Evolutionary conservation across 306 rosid species (phyloP), one percentile per base, ranked within the genome.

Genomic region (Myrica gale): DNA sequence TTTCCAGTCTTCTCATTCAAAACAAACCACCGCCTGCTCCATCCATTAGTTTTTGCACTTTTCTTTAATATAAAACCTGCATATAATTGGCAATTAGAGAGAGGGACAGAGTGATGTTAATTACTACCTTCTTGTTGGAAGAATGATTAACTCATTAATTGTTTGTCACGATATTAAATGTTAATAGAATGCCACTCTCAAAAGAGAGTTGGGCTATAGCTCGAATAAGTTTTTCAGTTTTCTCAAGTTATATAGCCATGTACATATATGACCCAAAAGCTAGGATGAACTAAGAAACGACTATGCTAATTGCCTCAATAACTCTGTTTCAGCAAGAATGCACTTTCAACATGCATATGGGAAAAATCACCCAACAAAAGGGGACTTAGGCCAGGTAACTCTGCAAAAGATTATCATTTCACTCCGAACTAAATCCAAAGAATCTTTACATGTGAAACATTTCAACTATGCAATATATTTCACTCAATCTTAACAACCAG

Each of bases 11-110:
- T 95, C 84, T 85, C 97, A 79, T 95, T 95, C 75, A 95, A 84
- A 74, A 92, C 99, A 89, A 95, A 95, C 99, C 99, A 95, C 73
- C 97, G 89, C 82, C 88, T 85, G 88, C 89, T 92, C 99, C 99
- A 95, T 9, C 93, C 99, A 82, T 84, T 90, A 73, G 92, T 90
- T 88, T 95, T 95, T 69, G 87, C 90, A 83, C 99, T 95, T 87
- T 88, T 95, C 89, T 95, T 95, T 68, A 85, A 81, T 69, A 95
- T 67, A 85, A 85, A 95, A 45, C 99, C 99, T 95, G 84, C 79
- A 79, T 44, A 81, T 21, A 76, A 63, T 21, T 32, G 37, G 37
- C 37, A 32, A 32, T 32, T 32, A 32, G 37, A 32, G 37, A 32
- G 37, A 32, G 37, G 37, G 37, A 32, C 3, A 32, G 37, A 32